These are phyloP conservation scores for Naumovozyma baii DNA, from an alignment of 805 yeast genomes.

Conservation along the genomic window DNA sequence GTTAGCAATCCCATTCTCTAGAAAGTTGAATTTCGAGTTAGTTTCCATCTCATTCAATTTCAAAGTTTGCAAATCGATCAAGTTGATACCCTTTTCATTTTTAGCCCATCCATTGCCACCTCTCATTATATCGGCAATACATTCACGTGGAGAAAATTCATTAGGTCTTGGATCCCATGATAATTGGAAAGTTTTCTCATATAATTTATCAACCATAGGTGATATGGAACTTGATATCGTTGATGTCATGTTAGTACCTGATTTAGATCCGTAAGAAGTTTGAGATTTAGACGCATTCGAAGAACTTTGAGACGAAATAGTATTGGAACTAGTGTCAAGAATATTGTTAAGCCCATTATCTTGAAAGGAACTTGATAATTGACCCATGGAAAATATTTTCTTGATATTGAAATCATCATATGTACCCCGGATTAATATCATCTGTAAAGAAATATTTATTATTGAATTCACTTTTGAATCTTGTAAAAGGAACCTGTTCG, in stretches of 20 bases:
- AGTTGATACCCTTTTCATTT: conserved; percentile 29
- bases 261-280: conserved; percentile 3
- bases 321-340: conserved; percentile 1
- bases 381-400: conserved; percentile 13
- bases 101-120: conserved; percentile 63
- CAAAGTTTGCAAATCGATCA: conserved; percentile 27
- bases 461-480: conserved; percentile 78
- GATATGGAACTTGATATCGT: conserved; percentile 31
- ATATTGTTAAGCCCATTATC: conserved; percentile 9
- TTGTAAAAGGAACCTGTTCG: conserved; percentile 59
- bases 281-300: background rate
- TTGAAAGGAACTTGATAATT: conserved; percentile 17
- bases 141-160: conserved; percentile 57
- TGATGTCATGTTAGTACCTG: conserved; percentile 3
- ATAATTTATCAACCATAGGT: conserved; percentile 42
- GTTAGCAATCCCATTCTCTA: background rate
- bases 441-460: conserved; percentile 47
- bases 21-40: conserved; percentile 2
- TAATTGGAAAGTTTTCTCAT: conserved; percentile 45
- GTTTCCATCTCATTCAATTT: conserved; percentile 18
- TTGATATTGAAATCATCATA: conserved; percentile 24
- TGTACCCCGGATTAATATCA: conserved; percentile 35
- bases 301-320: background rate
- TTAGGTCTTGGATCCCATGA: conserved; percentile 52
- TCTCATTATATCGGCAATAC: conserved; percentile 64